Evolutionary conservation across 1,284 basidiomycete species (phyloP).

Genomic region (Sporisorium scitamineum): DNA sequence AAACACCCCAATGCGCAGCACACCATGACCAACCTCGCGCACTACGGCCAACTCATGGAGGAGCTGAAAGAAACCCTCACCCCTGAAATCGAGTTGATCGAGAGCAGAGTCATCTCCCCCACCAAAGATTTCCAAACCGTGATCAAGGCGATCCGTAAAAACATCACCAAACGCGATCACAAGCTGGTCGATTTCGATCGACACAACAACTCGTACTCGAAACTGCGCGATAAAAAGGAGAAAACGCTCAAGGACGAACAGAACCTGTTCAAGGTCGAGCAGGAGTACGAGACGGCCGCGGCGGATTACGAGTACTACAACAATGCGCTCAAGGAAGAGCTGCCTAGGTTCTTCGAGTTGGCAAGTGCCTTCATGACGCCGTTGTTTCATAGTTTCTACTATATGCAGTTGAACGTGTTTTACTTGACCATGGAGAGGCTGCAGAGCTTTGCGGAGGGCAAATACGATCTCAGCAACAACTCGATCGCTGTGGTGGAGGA

Average conservation of each 20-base stretch:
- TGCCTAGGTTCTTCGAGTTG: conserved; percentile 89
- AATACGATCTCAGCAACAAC: conserved; percentile 80
- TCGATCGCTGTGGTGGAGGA: conserved; percentile 75
- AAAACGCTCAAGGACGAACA: conserved; percentile 70
- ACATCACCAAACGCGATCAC: conserved; percentile 94
- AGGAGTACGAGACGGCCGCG: conserved; percentile 94
- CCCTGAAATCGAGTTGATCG: conserved; percentile 95
- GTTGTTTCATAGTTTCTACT: conserved; percentile 97
- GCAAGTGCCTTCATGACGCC: conserved; percentile 92
- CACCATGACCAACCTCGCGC: conserved; percentile 82
- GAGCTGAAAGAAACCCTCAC: conserved; percentile 82
- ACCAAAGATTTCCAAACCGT: conserved; percentile 88
- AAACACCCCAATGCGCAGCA: conserved; percentile 83
- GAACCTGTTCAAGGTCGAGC: conserved; percentile 80
- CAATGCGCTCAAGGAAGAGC: conserved; percentile 86
- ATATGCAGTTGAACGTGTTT: conserved; percentile 96
- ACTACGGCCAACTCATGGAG: conserved; percentile 81
- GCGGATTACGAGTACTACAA: conserved; percentile 98
- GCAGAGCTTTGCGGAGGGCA: conserved; percentile 82
- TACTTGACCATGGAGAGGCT: conserved; percentile 94
- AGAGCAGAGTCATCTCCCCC: conserved; percentile 85
- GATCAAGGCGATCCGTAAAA: conserved; percentile 91
- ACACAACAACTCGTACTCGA: conserved; percentile 93
- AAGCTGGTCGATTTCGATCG: conserved; percentile 97
- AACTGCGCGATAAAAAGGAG: conserved; percentile 92